A percentile compares a stretch with the other conserved stretches of the same genome.
Evolutionary conservation across 495 filamentous ascomycete genomes (phyloP).

Genomic region (Penicillium cinerascens): DNA sequence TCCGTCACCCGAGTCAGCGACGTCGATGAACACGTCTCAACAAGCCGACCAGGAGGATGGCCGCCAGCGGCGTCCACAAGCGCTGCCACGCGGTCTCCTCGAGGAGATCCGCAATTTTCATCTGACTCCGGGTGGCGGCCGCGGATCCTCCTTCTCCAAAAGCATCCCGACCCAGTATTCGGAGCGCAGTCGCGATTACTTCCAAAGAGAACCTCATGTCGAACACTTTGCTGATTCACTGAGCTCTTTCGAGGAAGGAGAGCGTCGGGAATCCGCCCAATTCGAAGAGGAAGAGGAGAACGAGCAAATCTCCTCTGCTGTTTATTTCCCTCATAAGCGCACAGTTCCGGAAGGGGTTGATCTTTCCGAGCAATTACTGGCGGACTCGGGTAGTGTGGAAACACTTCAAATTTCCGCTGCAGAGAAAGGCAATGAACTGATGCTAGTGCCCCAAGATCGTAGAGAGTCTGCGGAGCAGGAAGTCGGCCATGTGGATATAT

Average conservation of each 20-base stretch:
- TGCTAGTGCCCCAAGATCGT: conserved; percentile 33
- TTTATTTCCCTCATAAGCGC: conserved; percentile 86
- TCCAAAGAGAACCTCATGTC: conserved; percentile 19
- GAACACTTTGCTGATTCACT: conserved; percentile 22
- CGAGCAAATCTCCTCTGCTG: conserved; percentile 91
- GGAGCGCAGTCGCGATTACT: conserved; percentile 33
- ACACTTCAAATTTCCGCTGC: conserved; percentile 34
- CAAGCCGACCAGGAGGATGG: conserved; percentile 23
- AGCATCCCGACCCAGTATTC: conserved; percentile 50
- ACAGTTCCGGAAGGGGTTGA: conserved; percentile 34
- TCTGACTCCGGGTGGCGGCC: conserved; percentile 51
- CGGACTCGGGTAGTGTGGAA: conserved; percentile 34
- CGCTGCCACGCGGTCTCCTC: conserved; percentile 49
- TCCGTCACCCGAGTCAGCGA: conserved; percentile 19
- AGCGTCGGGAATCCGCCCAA: conserved; percentile 43
- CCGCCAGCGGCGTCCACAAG: conserved; percentile 22
- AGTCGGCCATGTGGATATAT: conserved; percentile 55
- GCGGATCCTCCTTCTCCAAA: conserved; percentile 51
- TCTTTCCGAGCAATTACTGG: conserved; percentile 43
- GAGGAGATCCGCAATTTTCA: conserved; percentile 62
- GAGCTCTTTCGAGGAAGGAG: conserved; percentile 26
- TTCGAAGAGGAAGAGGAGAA: conserved; percentile 76
- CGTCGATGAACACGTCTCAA: conserved; percentile 2
- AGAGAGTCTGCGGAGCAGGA: conserved; percentile 32
- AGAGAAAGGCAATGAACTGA: conserved; percentile 28